phyloP scores from a whole-genome alignment of 495 filamentous ascomycete genomes.

The Xylaria telfairii region DNA sequence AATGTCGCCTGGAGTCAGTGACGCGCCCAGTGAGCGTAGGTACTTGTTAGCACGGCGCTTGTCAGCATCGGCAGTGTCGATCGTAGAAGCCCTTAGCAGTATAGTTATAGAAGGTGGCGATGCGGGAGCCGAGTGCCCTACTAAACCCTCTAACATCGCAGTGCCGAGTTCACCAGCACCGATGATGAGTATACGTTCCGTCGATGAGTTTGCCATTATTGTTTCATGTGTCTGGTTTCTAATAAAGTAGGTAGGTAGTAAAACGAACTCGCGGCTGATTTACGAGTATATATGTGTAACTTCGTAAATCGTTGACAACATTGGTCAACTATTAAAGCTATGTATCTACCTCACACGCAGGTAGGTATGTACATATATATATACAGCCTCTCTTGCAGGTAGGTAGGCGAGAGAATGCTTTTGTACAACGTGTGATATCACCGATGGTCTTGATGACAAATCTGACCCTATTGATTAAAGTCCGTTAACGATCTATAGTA shows the following conservation, averaged over 20 bases:
- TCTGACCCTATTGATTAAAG: neutral
- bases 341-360: no score
- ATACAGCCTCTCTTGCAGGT: neutral
- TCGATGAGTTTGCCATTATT: neutral
- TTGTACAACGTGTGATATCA: neutral
- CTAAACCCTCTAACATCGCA: slow-evolving; percentile 57
- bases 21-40: slow-evolving; percentile 45
- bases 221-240: no score
- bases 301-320: neutral
- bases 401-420: neutral
- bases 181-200: slow-evolving; percentile 58
- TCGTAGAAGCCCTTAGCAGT: slow-evolving; percentile 55
- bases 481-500: neutral
- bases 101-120: slow-evolving; percentile 46
- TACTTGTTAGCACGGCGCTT: slow-evolving; percentile 33
- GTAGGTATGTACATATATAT: no score
- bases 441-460: slow-evolving; percentile 18
- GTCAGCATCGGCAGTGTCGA: slow-evolving; percentile 42
- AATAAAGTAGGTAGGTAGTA: no score
- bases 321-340: neutral
- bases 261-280: neutral
- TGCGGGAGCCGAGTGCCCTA: slow-evolving; percentile 44
- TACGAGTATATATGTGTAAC: neutral
- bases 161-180: slow-evolving; percentile 67
- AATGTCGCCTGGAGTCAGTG: slow-evolving; percentile 56